Conservation (phyloP, 345 rosid genomes). For the Psidium friedrichsthalianum region DNA sequence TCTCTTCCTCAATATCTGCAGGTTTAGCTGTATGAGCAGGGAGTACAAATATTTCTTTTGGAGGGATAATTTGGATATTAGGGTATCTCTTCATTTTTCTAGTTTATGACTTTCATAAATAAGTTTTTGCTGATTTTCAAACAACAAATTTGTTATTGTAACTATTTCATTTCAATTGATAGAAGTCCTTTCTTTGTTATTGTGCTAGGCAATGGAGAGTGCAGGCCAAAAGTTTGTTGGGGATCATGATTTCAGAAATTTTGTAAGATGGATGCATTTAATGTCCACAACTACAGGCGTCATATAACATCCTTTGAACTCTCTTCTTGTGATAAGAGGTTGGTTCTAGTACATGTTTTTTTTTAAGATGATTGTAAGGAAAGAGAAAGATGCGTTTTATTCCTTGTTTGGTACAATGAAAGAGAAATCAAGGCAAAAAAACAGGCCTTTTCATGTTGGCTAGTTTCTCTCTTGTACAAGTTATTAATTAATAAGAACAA, state of each 20-base stretch:
- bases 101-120: background rate
- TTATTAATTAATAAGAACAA: background rate
- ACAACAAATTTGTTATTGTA: background rate
- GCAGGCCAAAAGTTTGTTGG: conserved; percentile 79
- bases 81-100: conserved; percentile 24
- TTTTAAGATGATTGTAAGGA: background rate
- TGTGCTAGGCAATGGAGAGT: conserved; percentile 60
- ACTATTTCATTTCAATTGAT: background rate
- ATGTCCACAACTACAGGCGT: conserved; percentile 70
- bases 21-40: conserved; percentile 84
- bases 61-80: conserved; percentile 56
- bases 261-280: conserved; percentile 92
- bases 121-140: background rate
- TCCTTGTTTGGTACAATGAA: background rate
- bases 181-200: conserved; percentile 1
- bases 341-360: conserved; percentile 1
- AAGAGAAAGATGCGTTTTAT: background rate
- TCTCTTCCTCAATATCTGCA: conserved; percentile 10
- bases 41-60: conserved; percentile 80
- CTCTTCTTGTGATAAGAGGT: conserved; percentile 61
- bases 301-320: conserved; percentile 54
- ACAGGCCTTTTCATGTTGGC: background rate
- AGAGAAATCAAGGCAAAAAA: background rate
- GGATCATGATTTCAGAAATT: conserved; percentile 87
- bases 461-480: background rate